A percentile compares a stretch with the other conserved stretches of the same genome.
Conservation (phyloP, 2,329 filamentous ascomycete genomes). For the Xylaria sp. region DNA sequence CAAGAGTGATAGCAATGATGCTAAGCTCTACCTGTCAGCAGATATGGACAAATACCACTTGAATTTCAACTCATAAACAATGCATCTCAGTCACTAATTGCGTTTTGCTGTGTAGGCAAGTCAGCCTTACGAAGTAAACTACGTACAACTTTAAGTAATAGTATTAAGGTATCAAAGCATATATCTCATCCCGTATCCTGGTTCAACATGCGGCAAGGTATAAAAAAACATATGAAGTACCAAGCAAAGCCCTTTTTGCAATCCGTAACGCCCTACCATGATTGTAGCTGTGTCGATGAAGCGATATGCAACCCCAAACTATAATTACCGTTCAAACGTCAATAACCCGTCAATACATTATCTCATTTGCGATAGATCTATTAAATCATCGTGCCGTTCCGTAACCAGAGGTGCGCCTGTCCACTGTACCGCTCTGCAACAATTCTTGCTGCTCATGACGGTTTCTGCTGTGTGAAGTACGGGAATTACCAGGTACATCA, state of each 20-base stretch:
- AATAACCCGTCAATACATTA: constrained; percentile 16
- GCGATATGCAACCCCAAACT: constrained; percentile 12
- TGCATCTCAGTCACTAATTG: neutral
- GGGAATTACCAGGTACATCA: constrained; percentile 16
- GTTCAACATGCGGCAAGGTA: neutral
- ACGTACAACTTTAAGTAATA: constrained; percentile 3
- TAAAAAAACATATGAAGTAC: neutral
- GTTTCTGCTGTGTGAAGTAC: constrained; percentile 33
- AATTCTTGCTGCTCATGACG: constrained; percentile 40
- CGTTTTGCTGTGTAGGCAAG: neutral
- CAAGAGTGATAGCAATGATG: constrained; percentile 5
- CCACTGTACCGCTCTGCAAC: neutral
- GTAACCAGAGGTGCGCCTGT: constrained; percentile 16
- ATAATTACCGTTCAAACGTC: constrained; percentile 14
- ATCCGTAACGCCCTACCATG: constrained; percentile 32
- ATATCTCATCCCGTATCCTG: neutral
- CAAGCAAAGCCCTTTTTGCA: constrained; percentile 4
- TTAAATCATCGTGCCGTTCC: constrained; percentile 25
- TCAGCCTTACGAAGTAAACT: neutral
- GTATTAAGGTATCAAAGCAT: neutral
- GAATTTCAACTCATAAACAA: neutral
- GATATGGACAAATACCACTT: neutral
- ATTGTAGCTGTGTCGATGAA: constrained; percentile 5
- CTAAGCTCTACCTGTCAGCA: neutral
- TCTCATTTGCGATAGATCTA: constrained; percentile 6